Evolutionary conservation across 805 yeast genomes (phyloP).

Genomic region (Starmera quercuum): DNA sequence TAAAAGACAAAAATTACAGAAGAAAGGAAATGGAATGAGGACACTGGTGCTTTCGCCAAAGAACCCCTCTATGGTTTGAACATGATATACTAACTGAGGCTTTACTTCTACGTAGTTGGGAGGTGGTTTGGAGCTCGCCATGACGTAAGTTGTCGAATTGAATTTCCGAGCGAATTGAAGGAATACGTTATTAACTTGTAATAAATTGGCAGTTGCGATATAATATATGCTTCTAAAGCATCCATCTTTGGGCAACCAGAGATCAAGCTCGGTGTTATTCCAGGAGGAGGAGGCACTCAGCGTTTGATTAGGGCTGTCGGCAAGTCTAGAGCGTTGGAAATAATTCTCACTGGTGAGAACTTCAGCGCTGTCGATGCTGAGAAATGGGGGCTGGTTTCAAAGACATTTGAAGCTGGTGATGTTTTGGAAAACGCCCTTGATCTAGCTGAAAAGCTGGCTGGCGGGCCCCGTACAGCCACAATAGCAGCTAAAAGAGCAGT

Average conservation of each 20-base stretch:
- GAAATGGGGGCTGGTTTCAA: conserved; percentile 41
- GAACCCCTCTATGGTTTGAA: background rate
- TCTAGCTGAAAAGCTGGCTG: conserved; percentile 34
- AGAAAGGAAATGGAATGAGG: no score
- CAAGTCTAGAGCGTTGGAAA: conserved; percentile 41
- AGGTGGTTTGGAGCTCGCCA: conserved; percentile 50
- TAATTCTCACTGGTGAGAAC: conserved; percentile 37
- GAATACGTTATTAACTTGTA: no score
- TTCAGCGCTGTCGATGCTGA: conserved; percentile 37
- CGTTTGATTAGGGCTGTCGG: conserved; percentile 41
- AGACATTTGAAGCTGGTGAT: conserved; percentile 28
- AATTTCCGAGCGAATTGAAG: background rate
- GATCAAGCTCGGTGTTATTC: conserved; percentile 42
- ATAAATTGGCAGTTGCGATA: conserved; percentile 25
- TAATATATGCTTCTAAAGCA: conserved; percentile 39
- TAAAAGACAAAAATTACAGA: no score
- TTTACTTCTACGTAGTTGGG: no score
- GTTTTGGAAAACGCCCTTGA: conserved; percentile 36
- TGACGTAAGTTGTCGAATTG: conserved; percentile 16
- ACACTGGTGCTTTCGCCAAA: background rate
- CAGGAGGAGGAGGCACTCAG: conserved; percentile 50
- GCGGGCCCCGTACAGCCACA: conserved; percentile 33
- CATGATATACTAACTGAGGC: background rate
- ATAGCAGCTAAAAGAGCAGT: conserved; percentile 40
- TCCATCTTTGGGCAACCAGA: conserved; percentile 51